phyloP scores from a whole-genome alignment of 768 basidiomycete species.

The Tricholoma terreum region DNA sequence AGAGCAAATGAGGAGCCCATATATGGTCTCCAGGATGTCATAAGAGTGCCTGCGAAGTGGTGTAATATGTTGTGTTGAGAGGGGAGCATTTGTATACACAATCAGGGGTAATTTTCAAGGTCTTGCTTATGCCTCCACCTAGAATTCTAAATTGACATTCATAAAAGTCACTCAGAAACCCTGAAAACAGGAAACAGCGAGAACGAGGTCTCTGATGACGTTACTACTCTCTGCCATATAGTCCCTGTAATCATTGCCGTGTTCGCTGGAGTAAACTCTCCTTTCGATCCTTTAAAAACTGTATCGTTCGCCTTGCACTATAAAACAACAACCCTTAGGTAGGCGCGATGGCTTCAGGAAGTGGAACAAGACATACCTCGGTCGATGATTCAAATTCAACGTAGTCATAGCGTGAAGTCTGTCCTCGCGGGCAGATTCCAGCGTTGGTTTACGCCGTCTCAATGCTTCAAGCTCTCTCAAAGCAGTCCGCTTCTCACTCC shows the following conservation, averaged over 20 bases:
- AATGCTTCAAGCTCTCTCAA: neutral
- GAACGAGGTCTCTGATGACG: too few species aligned
- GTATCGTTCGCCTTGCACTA: neutral
- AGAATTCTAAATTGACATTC: too few species aligned
- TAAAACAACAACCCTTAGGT: neutral
- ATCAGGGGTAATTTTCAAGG: too few species aligned
- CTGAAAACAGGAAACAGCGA: too few species aligned
- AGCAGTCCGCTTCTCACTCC: neutral
- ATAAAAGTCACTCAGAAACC: too few species aligned
- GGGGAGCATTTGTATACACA: too few species aligned
- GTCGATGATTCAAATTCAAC: neutral
- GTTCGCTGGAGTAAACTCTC: neutral
- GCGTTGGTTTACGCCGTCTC: neutral
- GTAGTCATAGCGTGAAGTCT: neutral
- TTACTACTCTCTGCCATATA: too few species aligned
- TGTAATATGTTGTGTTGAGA: too few species aligned
- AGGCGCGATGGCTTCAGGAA: neutral
- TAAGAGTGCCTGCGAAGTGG: too few species aligned
- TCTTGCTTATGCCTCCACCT: too few species aligned
- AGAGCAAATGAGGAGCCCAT: too few species aligned
- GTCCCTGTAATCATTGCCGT: neutral
- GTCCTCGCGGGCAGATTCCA: neutral
- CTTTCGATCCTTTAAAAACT: neutral
- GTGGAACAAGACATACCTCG: neutral
- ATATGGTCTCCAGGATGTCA: too few species aligned